Percentiles rank a stretch among this genome's conserved stretches.
phyloP scores from a whole-genome alignment of 2,329 filamentous ascomycete genomes.

The Capronia coronata region DNA sequence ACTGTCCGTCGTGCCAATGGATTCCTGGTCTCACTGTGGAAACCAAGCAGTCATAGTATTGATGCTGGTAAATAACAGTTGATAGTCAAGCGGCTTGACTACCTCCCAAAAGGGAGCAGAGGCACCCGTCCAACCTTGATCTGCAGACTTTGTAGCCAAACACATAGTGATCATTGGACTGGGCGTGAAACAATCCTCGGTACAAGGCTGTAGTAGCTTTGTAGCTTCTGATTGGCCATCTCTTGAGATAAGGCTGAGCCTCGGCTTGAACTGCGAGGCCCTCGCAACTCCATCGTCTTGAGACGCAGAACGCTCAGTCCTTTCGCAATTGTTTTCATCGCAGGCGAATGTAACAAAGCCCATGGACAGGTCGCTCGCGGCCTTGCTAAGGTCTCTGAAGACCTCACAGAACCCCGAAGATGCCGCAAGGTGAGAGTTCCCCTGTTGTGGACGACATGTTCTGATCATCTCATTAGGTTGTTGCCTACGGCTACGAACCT shows the following conservation, averaged over 20 bases:
- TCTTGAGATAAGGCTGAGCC: background rate
- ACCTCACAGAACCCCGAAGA: conserved; percentile 53
- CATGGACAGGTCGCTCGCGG: conserved; percentile 55
- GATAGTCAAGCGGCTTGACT: too few species aligned
- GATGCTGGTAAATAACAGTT: too few species aligned
- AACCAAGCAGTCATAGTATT: too few species aligned
- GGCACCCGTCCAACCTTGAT: too few species aligned
- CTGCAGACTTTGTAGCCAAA: too few species aligned
- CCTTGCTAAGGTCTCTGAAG: conserved; percentile 55
- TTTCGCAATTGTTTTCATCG: too few species aligned
- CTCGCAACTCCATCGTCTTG: background rate
- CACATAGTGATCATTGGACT: background rate
- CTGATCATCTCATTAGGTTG: conserved; percentile 37
- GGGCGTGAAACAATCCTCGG: background rate
- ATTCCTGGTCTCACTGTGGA: too few species aligned
- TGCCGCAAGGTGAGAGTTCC: conserved; percentile 47
- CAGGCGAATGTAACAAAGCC: background rate
- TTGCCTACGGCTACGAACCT: conserved; percentile 48
- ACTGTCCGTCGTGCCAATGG: too few species aligned
- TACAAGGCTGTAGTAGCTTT: background rate
- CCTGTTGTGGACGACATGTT: background rate
- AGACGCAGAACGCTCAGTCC: background rate
- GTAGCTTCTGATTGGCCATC: background rate
- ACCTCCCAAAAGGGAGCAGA: too few species aligned
- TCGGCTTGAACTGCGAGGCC: background rate